A percentile compares a stretch with the other conserved stretches of the same genome.
These are phyloP conservation scores for Trichoderma atrobrunneum DNA, from an alignment of 2,329 filamentous ascomycete genomes.

Conservation along the genomic window DNA sequence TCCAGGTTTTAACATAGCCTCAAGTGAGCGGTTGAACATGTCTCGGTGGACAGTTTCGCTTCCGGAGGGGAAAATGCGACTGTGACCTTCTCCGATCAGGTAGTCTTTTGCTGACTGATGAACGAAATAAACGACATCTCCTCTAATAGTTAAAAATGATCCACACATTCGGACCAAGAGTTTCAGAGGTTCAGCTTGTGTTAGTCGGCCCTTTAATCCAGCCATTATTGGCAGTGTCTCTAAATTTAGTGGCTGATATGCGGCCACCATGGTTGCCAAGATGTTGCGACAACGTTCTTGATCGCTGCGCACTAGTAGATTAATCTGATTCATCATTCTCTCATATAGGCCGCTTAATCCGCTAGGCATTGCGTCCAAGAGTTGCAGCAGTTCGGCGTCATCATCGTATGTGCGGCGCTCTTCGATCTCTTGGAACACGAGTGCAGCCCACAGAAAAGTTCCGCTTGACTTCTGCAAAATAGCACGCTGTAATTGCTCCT, in stretches of 20 bases:
- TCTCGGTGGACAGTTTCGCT: neutral
- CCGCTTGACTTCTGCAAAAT: neutral
- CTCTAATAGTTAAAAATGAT: neutral
- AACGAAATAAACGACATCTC: neutral
- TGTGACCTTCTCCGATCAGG: neutral
- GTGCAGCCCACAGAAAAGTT: neutral
- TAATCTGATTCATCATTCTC: neutral
- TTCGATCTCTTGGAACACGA: neutral
- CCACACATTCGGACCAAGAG: neutral
- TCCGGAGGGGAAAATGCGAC: neutral
- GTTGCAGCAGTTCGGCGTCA: neutral
- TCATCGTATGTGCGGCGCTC: neutral
- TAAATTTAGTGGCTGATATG: neutral
- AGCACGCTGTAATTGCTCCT: neutral
- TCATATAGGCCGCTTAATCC: neutral
- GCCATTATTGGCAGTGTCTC: neutral
- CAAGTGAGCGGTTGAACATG: neutral
- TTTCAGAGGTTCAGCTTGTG: neutral
- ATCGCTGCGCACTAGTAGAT: neutral
- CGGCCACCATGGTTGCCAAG: neutral
- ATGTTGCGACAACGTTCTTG: neutral
- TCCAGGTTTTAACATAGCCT: neutral
- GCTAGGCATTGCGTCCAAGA: neutral
- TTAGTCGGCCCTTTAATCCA: neutral
- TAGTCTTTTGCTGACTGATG: neutral